Conservation (phyloP, 1,139 yeast species). For the Debaryomyces coudertii region DNA sequence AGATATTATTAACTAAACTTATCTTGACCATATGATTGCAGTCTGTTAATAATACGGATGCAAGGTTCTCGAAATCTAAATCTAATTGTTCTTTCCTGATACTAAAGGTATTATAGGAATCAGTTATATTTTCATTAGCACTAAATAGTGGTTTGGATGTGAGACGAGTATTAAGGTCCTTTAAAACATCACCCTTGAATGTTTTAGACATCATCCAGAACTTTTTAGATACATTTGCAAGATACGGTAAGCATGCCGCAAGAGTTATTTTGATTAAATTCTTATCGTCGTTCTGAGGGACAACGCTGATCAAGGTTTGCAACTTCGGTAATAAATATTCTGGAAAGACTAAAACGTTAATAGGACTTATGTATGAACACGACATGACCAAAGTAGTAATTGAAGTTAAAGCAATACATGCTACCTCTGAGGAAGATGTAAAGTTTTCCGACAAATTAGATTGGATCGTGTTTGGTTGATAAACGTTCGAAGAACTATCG, state of each 20-base stretch:
- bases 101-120: conserved; percentile 20
- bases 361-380: conserved; percentile 71
- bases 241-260: conserved; percentile 71
- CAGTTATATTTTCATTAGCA: conserved; percentile 13
- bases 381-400: conserved; percentile 64
- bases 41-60: conserved; percentile 72
- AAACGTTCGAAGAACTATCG: conserved; percentile 16
- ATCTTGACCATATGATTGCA: conserved; percentile 65
- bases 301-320: conserved; percentile 41
- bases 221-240: conserved; percentile 64
- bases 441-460: conserved; percentile 8
- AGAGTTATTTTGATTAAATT: conserved; percentile 62
- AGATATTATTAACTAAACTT: conserved; percentile 66
- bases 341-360: conserved; percentile 74
- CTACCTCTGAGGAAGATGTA: conserved; percentile 48
- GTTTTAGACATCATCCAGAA: conserved; percentile 70
- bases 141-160: conserved; percentile 11
- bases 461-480: conserved; percentile 10
- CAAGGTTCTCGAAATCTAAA: conserved; percentile 61
- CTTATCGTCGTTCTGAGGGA: conserved; percentile 31
- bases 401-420: conserved; percentile 58
- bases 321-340: conserved; percentile 83
- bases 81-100: conserved; percentile 36
- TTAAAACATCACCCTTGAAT: conserved; percentile 42
- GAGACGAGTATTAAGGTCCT: conserved; percentile 14